Base-by-base conservation (phyloP, 352 stramenopile genomes). In the Phytophthora ramorum region DNA sequence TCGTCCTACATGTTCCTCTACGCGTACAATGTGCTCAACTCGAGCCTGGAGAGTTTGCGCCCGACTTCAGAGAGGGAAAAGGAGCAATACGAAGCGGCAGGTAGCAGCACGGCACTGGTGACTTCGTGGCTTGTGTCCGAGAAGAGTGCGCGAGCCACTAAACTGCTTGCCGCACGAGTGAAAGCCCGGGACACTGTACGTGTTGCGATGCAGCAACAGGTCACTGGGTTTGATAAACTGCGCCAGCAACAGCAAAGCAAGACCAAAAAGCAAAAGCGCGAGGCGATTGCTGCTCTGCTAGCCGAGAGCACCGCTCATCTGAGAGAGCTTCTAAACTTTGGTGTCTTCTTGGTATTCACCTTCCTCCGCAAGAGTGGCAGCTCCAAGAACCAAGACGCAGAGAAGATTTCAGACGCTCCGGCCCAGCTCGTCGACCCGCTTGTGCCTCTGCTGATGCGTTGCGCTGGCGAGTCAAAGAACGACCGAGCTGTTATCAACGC, bases 381-480 rank as follows among this genome's bases (percentile, higher is more conserved):
- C 28, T 47, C 43, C 1, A 73, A 76, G 49, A 58, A 69, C 0
- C 48, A 63, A 16, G 54, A 61, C 14, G 34, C 44, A 6, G 58
- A 69, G 26, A 75, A 64, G 44, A 66, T 60, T 3, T 53, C 19
- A 3, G 68, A 64, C 30, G 58, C 75, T 19, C 61, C 79, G n/a
- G 37, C 73, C 28, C 53, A 75, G 30, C 89, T 98, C 61, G 75
- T 98, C 4, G 94, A 98, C 64, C 96, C 96, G 14, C 95, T 98
- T 60, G 86, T 99, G 26, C 88, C 85, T 10, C 71, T 98, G 50
- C 69, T 99, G 16, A 95, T 97, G 66, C 86, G 91, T 4, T 99
- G 93, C 62, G 84, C 97, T 2, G 81, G 79, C 24, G 90, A 93
- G 48, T 97, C 88, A 47, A 97, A 96, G 73, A 93, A 98, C 73